Conservation (phyloP, 2,329 filamentous ascomycete species). For the Apiospora phragmitis region DNA sequence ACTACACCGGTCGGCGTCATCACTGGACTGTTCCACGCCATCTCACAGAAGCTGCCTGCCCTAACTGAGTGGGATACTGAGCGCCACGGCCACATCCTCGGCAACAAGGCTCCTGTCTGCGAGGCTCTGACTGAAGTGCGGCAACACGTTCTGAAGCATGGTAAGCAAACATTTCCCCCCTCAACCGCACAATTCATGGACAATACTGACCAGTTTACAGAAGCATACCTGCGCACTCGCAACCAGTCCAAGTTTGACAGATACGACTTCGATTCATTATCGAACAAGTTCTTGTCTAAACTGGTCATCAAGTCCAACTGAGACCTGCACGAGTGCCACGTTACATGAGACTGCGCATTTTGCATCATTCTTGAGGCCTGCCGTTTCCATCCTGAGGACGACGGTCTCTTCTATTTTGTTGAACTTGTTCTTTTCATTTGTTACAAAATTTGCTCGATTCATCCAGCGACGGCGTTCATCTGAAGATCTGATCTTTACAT, state of each 20-base stretch:
- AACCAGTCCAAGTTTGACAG: conserved; percentile 82
- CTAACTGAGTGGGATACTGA: conserved; percentile 93
- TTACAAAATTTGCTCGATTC: conserved; percentile 32
- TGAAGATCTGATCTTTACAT: conserved; percentile 37
- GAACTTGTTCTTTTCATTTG: conserved; percentile 28
- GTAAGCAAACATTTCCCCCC: conserved; percentile 52
- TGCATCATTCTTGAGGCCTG: conserved; percentile 2
- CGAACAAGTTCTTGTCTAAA: conserved; percentile 96
- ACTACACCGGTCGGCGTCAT: conserved; percentile 94
- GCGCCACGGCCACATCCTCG: conserved; percentile 86
- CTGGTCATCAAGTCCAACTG: conserved; percentile 94
- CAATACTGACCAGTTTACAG: conserved; percentile 55
- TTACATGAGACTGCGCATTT: not conserved
- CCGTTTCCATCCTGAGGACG: not conserved
- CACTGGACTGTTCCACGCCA: conserved; percentile 94
- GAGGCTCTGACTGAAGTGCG: conserved; percentile 96
- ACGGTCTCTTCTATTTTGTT: conserved; percentile 24
- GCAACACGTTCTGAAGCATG: conserved; percentile 89
- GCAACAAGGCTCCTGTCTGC: conserved; percentile 89
- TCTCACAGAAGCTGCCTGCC: conserved; percentile 91
- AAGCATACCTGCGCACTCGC: conserved; percentile 81
- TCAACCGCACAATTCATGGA: not conserved
- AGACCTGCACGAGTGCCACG: not conserved
- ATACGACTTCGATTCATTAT: conserved; percentile 90
- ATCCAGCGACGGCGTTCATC: conserved; percentile 46